Evolutionary conservation across 1,284 basidiomycete species (phyloP), one percentile per base, ranked within the genome.

Genomic region (Microbotryum intermedium): DNA sequence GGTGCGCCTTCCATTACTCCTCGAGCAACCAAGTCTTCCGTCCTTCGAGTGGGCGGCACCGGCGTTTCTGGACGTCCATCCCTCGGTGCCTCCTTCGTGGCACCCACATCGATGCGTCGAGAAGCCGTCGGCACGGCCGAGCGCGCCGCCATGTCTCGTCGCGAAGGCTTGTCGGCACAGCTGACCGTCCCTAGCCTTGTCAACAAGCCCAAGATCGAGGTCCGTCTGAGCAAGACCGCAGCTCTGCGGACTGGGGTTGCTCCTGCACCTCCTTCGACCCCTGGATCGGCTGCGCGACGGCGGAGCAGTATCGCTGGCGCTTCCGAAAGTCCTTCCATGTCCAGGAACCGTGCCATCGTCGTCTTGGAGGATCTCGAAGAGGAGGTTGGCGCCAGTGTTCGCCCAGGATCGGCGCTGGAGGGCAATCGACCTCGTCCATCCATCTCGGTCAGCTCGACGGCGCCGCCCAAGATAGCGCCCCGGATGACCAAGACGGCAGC

Each of bases 1-100:
- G 55, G 51, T n/a, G 47, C 86, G 9, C 88, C 88, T 1, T 71
- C 73, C 2, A 81, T 89, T 59, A 79, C 82, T 0, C 88, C 88
- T 1, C 78, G 86, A 42, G 82, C 87, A 80, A 61, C 61, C 5
- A 53, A 56, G n/a, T 9, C 65, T 3, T 60, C 59, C 6, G 50
- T 58, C 1, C 51, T 59, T 13, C 63, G 64, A n/a, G 28, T 50
- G 1, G 60, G 42, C 2, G 26, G 26, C 13, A 53, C 50, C 45
- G 43, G 30, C 34, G 3, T 13, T 23, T 60, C 13, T 28, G 53
- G 51, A 55, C 62, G 34, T 8, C 59, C 6, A 52, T 26, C 18
- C 39, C 21, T 6, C 3, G 43, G 3, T 8, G 16, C 4, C n/a
- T 21, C 8, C 10, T 52, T 4, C 6, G 53, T 1, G 18, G 28